These are phyloP conservation scores for Solanum hybrid DNA, from an alignment of 305 asterid species.

Conservation along the genomic window DNA sequence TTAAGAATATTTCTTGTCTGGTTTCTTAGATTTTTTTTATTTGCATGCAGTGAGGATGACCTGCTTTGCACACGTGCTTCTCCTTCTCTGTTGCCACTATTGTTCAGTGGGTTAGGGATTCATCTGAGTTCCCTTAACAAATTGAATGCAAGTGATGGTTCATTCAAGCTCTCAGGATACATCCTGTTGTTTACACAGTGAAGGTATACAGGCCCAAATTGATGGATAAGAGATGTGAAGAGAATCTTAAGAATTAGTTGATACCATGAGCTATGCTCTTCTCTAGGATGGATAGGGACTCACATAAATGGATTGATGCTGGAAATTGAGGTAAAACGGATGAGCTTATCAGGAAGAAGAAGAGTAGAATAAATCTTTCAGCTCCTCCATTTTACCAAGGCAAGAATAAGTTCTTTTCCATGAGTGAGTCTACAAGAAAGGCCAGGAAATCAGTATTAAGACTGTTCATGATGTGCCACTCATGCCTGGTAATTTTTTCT, in stretches of 20 bases:
- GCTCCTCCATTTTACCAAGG: neutral
- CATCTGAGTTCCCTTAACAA: neutral
- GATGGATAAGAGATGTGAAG: neutral
- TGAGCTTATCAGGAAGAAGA: neutral
- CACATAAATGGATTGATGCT: neutral
- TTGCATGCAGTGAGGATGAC: neutral
- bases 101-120: neutral
- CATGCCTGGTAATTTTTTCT: constrained; percentile 16
- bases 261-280: neutral
- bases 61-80: neutral
- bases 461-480: constrained; percentile 5
- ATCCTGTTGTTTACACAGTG: neutral
- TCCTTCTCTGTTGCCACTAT: neutral
- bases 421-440: constrained; percentile 9
- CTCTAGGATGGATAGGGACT: neutral
- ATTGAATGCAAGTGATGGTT: neutral
- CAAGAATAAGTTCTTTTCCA: neutral
- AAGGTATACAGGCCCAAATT: neutral
- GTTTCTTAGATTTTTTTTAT: neutral
- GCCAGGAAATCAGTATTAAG: constrained; percentile 23
- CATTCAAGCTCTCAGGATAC: neutral
- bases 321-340: neutral
- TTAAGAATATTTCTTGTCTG: neutral
- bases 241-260: neutral
- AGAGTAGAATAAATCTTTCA: neutral